Evolutionary conservation across 768 basidiomycete genomes (phyloP), one percentile per base, ranked within the genome.

Genomic region (Stropharia rugosoannulata): DNA sequence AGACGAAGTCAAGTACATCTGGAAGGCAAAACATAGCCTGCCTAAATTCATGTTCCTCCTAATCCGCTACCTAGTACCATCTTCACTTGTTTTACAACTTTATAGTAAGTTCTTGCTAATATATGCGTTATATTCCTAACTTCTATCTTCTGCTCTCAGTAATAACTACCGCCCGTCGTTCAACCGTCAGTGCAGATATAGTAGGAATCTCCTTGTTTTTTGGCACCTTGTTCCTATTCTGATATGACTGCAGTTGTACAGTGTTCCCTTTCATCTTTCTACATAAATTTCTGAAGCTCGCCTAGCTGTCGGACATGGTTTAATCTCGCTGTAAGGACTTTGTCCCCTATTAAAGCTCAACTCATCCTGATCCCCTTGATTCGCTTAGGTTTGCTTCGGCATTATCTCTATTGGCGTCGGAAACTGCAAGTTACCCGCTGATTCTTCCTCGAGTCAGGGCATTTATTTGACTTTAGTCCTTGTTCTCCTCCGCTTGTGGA

Each of bases 1-100:
- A 5, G 72, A 77, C 36, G 79, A 80, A 58, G 66, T 79, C 27
- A 55, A 65, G 37, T 67, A 72, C 46, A 67, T 80, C 16, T 80
- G 78, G 76, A 62, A 55, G 15, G 73, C 77, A 0, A 70, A 66
- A 48, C 60, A 60, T 50, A 73, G 72, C 0, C 64, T 70, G 19
- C 66, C 70, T 1, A 80, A 78, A 49, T 55, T 72, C 41, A 61
- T 73, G 2, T 78, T 76, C 60, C 62, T 80, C 25, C 35, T 73
- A 7, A 69, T 77, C 54, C 70, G 76, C 2, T 80, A 80, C 58
- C 25, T 65, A 0, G 70, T 77, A 0, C 66, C 72, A 2, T 13
- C 58, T 5, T 61, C 60, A 3, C 67, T 78, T 62, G 53, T 73
- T 12, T 29, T 67, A 2, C 63, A 69, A 32, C 53, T 64, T 2